Percentiles rank a stretch among this genome's conserved stretches.
Evolutionary conservation across 73 alveolate species (phyloP).

Genomic region (Paramecium biaurelia): DNA sequence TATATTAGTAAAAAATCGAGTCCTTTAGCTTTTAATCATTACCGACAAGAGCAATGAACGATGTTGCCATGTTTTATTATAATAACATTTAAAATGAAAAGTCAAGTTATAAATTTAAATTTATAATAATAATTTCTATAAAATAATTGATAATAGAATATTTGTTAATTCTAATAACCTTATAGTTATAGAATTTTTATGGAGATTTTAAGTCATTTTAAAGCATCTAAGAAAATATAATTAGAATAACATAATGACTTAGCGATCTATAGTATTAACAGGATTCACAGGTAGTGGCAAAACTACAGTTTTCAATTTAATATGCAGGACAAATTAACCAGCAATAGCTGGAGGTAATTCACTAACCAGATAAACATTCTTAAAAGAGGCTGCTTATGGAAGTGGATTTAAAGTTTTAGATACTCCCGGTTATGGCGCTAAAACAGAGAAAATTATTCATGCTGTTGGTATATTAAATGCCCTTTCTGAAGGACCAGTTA

Average conservation of each 20-base stretch:
- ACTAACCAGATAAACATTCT: neutral
- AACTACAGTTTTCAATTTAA: neutral
- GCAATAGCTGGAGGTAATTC: neutral
- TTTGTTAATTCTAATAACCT: neutral
- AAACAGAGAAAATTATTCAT: neutral
- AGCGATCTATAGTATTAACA: no score
- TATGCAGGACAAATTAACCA: neutral
- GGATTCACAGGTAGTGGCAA: constrained; percentile 39
- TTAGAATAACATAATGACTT: no score
- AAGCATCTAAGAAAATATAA: no score
- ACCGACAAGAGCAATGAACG: neutral
- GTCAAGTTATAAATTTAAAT: no score
- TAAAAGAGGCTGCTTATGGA: neutral
- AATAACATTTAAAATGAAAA: no score
- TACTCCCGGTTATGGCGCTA: constrained; percentile 33
- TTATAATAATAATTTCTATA: no score
- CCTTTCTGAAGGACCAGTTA: constrained; percentile 30
- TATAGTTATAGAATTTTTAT: neutral
- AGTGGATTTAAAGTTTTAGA: neutral
- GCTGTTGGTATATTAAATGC: constrained; percentile 16
- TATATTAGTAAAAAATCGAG: neutral
- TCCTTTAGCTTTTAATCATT: neutral
- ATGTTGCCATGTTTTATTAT: neutral
- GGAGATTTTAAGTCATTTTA: neutral
- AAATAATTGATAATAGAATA: no score